These are phyloP conservation scores for Phragmites australis DNA, from an alignment of 176 grass and related monocot species.

Conservation along the genomic window DNA sequence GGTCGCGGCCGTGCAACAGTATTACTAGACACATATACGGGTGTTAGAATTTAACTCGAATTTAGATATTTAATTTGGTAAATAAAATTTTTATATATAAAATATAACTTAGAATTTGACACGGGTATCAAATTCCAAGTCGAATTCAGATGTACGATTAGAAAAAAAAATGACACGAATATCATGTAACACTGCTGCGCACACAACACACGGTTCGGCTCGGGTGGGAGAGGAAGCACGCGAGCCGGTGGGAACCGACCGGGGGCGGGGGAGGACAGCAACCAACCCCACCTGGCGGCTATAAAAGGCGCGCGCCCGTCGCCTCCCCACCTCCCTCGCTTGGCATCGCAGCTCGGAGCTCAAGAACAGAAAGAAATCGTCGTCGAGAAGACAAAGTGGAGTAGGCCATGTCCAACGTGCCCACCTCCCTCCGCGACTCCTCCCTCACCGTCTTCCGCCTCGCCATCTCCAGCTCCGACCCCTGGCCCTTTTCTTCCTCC, in stretches of 20 bases:
- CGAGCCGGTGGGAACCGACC: not conserved
- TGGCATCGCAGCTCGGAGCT: not conserved
- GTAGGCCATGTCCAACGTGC: conserved; percentile 74
- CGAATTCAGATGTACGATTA: no score
- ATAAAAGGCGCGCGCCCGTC: conserved; percentile 21
- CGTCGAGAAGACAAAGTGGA: not conserved
- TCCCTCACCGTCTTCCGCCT: conserved; percentile 81
- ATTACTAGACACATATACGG: no score
- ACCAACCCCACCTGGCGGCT: conserved; percentile 18
- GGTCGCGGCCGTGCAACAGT: no score
- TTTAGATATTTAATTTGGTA: no score
- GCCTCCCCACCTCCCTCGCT: conserved; percentile 5
- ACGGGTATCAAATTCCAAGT: no score
- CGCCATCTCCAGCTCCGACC: conserved; percentile 72
- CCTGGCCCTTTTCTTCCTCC: conserved; percentile 57
- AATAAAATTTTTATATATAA: no score
- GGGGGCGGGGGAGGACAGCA: not conserved
- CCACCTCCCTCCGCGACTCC: conserved; percentile 64
- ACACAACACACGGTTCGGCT: no score
- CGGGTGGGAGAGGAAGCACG: not conserved
- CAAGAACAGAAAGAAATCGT: not conserved
- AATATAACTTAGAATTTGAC: no score
- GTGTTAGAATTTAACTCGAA: no score
- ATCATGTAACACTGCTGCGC: no score
- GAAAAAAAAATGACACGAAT: no score